These are phyloP conservation scores for Debaryomyces tyrocola DNA, from an alignment of 805 yeast species.

Conservation along the genomic window DNA sequence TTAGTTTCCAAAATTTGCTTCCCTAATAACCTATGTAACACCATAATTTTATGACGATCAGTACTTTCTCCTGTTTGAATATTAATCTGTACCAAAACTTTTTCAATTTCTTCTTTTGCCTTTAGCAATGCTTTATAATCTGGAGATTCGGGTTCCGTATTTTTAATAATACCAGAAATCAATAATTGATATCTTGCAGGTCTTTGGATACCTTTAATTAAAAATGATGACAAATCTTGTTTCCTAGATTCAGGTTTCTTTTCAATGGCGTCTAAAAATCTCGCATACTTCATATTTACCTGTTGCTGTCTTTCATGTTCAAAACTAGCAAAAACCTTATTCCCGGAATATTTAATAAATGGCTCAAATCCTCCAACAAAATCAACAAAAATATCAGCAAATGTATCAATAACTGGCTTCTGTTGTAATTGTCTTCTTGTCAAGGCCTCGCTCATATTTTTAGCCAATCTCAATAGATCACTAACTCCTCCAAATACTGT, in stretches of 20 bases:
- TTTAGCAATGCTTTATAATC: conserved; percentile 68
- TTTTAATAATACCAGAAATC: conserved; percentile 77
- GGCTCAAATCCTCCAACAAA: conserved; percentile 88
- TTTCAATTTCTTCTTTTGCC: conserved; percentile 74
- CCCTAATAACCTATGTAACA: conserved; percentile 52
- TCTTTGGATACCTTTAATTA: conserved; percentile 93
- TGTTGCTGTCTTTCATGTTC: conserved; percentile 93
- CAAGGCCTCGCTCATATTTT: conserved; percentile 84
- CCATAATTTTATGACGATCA: conserved; percentile 85
- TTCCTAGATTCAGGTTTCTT: conserved; percentile 82
- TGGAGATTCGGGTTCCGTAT: conserved; percentile 72
- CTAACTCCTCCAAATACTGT: conserved; percentile 89
- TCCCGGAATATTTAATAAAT: conserved; percentile 89
- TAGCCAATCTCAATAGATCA: conserved; percentile 82
- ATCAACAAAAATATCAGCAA: conserved; percentile 87
- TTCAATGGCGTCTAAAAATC: conserved; percentile 89
- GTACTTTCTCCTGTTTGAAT: conserved; percentile 91
- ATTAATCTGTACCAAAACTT: conserved; percentile 74
- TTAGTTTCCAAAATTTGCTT: conserved; percentile 84
- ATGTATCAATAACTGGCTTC: conserved; percentile 76
- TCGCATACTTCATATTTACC: conserved; percentile 85
- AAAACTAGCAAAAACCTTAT: conserved; percentile 91
- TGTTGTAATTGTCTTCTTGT: conserved; percentile 80
- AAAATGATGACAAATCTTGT: conserved; percentile 87
- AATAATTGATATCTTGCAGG: conserved; percentile 92